Base-by-base conservation (phyloP, 257 asterid species). In the Primulina eburnea region DNA sequence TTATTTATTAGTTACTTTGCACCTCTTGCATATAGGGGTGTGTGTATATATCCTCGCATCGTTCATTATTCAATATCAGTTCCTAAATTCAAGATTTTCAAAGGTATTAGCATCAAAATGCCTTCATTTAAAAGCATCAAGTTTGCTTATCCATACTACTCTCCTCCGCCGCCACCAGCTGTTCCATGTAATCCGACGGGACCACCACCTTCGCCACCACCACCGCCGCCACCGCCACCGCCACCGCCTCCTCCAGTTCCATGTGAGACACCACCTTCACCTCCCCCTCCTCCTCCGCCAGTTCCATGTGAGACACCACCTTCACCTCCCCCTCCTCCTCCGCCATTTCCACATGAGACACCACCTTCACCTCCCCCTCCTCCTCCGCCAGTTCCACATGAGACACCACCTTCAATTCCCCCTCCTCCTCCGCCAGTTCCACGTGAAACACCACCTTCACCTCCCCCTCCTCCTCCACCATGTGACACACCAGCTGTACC, bases 91-190 rank as follows among this genome's bases (percentile, higher is more conserved):
- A 50, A 50, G 7, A 14, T 47, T 50, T 50, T 50, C n/a, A 16
- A 50, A 32, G 40, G 30, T n/a, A 4, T 43, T 43, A 43, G 6
- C n/a, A 43, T 43, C 6, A 58, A 21, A 28, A 83, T 83, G 85
- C 76, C 81, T 73, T 68, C 77, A 20, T 58, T 72, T 2, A 79
- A 64, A 62, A 76, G 73, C 35, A 65, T 76, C 21, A 76, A 64
- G 55, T 57, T 79, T 61, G 81, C 82, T 20, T 84, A 81, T 68
- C 84, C 82, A 4, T 83, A 81, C 78, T 50, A 43, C 12, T 78
- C 82, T 71, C 52, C 52, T 9, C 52, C 52, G 1, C 16, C 50
- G 16, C 50, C 16, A 0, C 16, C 50, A 43, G 18, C 17, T 43
- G 53, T 43, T 43, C 53, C 53, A 43, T 43, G 53, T 14, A 4